Evolutionary conservation across 768 basidiomycete species (phyloP).

Genomic region (Dacryopinax primogenitus): DNA sequence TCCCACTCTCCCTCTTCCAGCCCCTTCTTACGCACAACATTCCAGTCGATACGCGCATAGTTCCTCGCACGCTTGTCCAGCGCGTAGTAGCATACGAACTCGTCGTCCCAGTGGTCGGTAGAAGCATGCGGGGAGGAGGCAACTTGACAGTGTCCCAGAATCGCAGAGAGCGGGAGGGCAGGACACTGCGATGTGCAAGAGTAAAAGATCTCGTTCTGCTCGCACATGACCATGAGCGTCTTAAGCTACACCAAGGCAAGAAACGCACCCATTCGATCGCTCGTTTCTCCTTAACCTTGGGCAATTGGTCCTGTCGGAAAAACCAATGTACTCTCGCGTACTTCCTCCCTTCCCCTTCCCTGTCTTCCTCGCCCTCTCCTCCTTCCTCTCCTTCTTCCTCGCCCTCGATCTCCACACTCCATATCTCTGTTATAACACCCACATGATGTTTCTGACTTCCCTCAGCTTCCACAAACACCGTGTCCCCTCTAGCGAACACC

Average conservation of each 20-base stretch:
- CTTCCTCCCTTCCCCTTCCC: slow-evolving; percentile 33
- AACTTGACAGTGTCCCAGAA: slow-evolving; percentile 43
- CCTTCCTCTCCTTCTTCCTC: slow-evolving; percentile 39
- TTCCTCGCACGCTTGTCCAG: slow-evolving; percentile 4
- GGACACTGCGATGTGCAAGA: slow-evolving; percentile 38
- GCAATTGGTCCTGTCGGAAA: slow-evolving; percentile 49
- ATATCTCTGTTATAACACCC: slow-evolving; percentile 42
- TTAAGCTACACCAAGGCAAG: neutral
- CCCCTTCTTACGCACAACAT: neutral
- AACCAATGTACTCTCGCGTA: slow-evolving; percentile 65
- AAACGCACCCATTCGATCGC: neutral
- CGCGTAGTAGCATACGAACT: slow-evolving; percentile 13
- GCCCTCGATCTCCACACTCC: neutral
- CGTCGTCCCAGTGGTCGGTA: neutral
- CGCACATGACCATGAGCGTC: neutral
- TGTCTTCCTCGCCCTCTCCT: slow-evolving; percentile 22
- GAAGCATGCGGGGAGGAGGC: slow-evolving; percentile 9
- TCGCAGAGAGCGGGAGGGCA: slow-evolving; percentile 38
- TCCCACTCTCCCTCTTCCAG: slow-evolving; percentile 11
- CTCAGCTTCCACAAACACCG: slow-evolving; percentile 44
- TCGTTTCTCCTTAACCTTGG: slow-evolving; percentile 31
- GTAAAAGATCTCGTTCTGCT: slow-evolving; percentile 37
- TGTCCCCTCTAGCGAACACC: slow-evolving; percentile 48
- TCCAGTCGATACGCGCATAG: slow-evolving; percentile 9
- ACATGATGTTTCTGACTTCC: slow-evolving; percentile 49